Percentiles rank a stretch among this genome's conserved stretches.
These are phyloP conservation scores for Skeletonema potamos DNA, from an alignment of 108 stramenopile genomes.

Conservation along the genomic window DNA sequence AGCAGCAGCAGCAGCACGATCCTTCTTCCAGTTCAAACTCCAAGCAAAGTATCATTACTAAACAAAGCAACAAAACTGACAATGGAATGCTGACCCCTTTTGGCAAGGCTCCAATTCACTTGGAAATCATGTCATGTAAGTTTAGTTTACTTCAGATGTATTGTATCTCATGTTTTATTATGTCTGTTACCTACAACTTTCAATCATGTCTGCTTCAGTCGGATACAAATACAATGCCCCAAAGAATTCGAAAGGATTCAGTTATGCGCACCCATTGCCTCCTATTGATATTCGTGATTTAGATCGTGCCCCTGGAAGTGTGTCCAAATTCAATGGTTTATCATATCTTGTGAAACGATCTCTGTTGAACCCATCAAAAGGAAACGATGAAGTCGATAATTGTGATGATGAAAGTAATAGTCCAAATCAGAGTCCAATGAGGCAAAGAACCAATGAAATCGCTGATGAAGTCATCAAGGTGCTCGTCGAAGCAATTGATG, in stretches of 20 bases:
- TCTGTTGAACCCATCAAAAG: conserved; percentile 39
- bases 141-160: neutral
- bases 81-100: conserved; percentile 52
- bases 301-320: conserved; percentile 47
- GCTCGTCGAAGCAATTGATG: conserved; percentile 59
- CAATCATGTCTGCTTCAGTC: conserved; percentile 10
- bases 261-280: conserved; percentile 62
- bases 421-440: conserved; percentile 31
- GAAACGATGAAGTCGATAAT: neutral
- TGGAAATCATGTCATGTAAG: conserved; percentile 60
- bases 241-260: conserved; percentile 53
- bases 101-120: conserved; percentile 79
- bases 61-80: neutral
- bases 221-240: conserved; percentile 79
- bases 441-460: conserved; percentile 39
- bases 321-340: conserved; percentile 71
- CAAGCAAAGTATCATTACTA: neutral
- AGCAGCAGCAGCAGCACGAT: neutral
- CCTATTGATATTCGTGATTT: conserved; percentile 65
- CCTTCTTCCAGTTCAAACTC: neutral
- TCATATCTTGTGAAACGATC: conserved; percentile 67
- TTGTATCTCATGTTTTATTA: neutral
- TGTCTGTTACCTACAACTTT: neutral
- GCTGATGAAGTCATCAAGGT: conserved; percentile 49
- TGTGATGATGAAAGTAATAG: neutral